Conservation (phyloP, 768 basidiomycete genomes). For the Boletus barrowsii region DNA sequence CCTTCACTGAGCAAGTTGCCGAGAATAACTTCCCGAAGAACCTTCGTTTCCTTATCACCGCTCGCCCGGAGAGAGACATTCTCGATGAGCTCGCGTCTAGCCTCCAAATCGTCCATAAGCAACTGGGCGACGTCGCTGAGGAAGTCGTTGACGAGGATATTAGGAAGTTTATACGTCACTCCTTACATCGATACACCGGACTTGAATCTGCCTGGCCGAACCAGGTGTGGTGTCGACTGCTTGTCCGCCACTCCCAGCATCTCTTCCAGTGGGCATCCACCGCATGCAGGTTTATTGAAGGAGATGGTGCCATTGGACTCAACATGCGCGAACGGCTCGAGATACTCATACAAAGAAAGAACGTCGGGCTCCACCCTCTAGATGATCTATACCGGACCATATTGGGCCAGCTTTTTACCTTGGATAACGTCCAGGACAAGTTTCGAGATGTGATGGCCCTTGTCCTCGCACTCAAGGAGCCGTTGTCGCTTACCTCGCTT, state of each 20-base stretch:
- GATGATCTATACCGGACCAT: conserved; percentile 22
- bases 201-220: conserved; percentile 19
- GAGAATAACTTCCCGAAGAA: conserved; percentile 17
- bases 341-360: conserved; percentile 5
- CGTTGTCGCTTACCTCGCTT: conserved; percentile 15
- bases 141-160: conserved; percentile 16
- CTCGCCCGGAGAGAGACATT: conserved; percentile 27
- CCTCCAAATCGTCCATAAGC: conserved; percentile 9
- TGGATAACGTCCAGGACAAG: neutral
- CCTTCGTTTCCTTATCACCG: conserved; percentile 27
- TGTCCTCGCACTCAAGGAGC: conserved; percentile 17
- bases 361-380: conserved; percentile 6
- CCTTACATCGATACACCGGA: conserved; percentile 2
- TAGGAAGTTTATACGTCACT: conserved; percentile 15
- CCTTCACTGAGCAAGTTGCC: conserved; percentile 11
- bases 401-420: conserved; percentile 11
- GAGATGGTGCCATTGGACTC: conserved; percentile 12
- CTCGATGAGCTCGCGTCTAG: conserved; percentile 5
- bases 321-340: conserved; percentile 10
- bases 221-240: conserved; percentile 17
- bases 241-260: conserved; percentile 25
- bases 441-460: conserved; percentile 23
- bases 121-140: conserved; percentile 12
- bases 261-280: conserved; percentile 36
- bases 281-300: conserved; percentile 27